Percentiles rank a stretch among this genome's conserved stretches.
Conservation (phyloP, 768 basidiomycete genomes). For the Trametes coccinea region DNA sequence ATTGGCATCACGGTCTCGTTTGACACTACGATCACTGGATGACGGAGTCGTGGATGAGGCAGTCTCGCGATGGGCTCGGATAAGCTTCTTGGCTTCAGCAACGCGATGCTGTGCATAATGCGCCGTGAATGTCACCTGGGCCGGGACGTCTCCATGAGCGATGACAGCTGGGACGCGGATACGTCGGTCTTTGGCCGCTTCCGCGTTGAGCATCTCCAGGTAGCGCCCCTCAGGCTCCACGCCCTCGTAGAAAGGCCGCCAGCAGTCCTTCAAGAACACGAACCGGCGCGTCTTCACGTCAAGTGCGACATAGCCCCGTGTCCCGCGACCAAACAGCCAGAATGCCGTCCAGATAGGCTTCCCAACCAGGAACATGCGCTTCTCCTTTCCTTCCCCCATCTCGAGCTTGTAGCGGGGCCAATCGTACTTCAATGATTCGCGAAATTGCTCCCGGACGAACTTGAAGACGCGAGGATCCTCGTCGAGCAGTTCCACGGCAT, state of each 20-base stretch:
- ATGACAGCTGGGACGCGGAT: neutral
- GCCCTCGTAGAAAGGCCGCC: conserved; percentile 1
- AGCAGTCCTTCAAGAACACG: conserved; percentile 19
- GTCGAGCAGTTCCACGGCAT: no score
- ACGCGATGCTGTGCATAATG: no score
- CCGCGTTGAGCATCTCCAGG: neutral
- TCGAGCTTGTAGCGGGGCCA: no score
- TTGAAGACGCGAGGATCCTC: no score
- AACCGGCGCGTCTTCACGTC: conserved; percentile 8
- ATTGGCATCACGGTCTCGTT: no score
- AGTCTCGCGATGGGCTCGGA: no score
- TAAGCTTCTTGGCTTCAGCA: no score
- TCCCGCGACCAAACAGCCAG: neutral
- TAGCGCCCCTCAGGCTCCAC: neutral
- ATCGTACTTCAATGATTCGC: no score
- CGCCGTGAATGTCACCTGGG: neutral
- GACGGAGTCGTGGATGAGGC: no score
- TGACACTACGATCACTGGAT: no score
- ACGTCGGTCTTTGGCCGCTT: no score
- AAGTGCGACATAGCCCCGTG: conserved; percentile 15
- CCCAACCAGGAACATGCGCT: neutral
- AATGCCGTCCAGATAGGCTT: neutral
- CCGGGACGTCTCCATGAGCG: neutral
- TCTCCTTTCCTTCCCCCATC: neutral
- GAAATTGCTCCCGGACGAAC: no score